Percentiles rank a stretch among this genome's conserved stretches.
These are phyloP conservation scores for Ascochyta fabae DNA, from an alignment of 2,329 filamentous ascomycete species.

Conservation along the genomic window DNA sequence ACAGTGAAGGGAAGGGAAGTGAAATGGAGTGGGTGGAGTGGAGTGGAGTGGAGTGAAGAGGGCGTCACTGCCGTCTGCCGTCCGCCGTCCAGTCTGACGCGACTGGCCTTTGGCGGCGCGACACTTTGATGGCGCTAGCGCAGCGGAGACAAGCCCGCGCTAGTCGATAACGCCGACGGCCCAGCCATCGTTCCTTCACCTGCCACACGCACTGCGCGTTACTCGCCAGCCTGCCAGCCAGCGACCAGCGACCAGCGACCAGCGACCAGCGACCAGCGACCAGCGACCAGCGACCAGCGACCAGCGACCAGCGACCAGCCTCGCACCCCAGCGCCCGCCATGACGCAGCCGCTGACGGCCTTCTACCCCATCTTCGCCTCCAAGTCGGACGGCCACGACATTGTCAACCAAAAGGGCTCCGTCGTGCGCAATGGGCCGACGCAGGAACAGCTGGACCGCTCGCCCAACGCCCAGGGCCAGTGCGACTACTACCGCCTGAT, in stretches of 20 bases:
- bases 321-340: constrained; percentile 28
- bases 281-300: too few relatives aligned
- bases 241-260: background rate
- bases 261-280: too few relatives aligned
- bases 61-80: too few relatives aligned
- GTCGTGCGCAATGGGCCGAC: constrained; percentile 61
- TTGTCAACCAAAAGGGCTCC: constrained; percentile 57
- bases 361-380: constrained; percentile 57
- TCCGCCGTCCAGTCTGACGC: too few relatives aligned
- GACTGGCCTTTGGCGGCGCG: too few relatives aligned
- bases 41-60: too few relatives aligned
- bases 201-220: constrained; percentile 5
- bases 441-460: constrained; percentile 59
- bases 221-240: background rate
- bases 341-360: constrained; percentile 50
- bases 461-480: constrained; percentile 60
- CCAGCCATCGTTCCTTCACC: background rate
- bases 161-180: constrained; percentile 7
- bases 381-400: constrained; percentile 58
- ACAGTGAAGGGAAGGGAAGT: constrained; percentile 5
- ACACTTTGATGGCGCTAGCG: too few relatives aligned
- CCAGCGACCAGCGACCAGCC: too few relatives aligned
- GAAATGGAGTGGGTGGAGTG: too few relatives aligned
- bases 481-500: constrained; percentile 63
- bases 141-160: constrained; percentile 12